phyloP scores from a whole-genome alignment of 257 asterid genomes.

The Verbena officinalis region DNA sequence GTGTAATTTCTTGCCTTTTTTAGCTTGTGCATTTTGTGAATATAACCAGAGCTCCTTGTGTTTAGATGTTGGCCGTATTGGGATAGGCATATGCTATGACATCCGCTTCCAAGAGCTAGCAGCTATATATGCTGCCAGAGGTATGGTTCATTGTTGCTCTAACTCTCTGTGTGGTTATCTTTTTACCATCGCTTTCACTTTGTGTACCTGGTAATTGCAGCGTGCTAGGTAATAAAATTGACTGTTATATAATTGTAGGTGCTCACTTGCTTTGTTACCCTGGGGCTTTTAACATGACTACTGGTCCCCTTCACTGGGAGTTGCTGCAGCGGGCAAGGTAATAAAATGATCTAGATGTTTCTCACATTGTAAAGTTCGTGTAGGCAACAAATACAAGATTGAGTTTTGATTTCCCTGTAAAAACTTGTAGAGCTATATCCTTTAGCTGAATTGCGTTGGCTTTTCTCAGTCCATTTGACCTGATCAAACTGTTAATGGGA shows the following conservation, averaged over 20 bases:
- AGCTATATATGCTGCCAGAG: constrained; percentile 84
- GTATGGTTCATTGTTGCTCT: constrained; percentile 39
- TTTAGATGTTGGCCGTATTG: constrained; percentile 88
- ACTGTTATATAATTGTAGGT: constrained; percentile 45
- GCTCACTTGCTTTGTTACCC: constrained; percentile 93
- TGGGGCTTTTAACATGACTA: constrained; percentile 95
- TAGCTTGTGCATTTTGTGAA: constrained; percentile 23
- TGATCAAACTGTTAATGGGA: neutral
- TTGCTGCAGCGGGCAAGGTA: constrained; percentile 89
- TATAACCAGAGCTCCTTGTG: constrained; percentile 29
- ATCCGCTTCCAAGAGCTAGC: constrained; percentile 85
- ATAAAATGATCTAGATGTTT: constrained; percentile 16
- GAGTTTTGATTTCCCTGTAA: constrained; percentile 13
- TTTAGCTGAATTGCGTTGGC: constrained; percentile 8
- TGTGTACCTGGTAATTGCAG: neutral
- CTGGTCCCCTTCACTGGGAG: constrained; percentile 95
- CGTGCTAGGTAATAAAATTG: neutral
- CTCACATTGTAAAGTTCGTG: constrained; percentile 4
- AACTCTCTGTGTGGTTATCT: constrained; percentile 3
- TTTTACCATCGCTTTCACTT: neutral
- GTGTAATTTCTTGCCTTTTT: neutral
- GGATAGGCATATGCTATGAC: constrained; percentile 88
- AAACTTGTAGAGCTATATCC: no score
- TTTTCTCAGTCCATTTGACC: constrained; percentile 6
- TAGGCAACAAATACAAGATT: constrained; percentile 3